phyloP scores from a whole-genome alignment of 352 stramenopile genomes.

The Pythium scleroteichum region DNA sequence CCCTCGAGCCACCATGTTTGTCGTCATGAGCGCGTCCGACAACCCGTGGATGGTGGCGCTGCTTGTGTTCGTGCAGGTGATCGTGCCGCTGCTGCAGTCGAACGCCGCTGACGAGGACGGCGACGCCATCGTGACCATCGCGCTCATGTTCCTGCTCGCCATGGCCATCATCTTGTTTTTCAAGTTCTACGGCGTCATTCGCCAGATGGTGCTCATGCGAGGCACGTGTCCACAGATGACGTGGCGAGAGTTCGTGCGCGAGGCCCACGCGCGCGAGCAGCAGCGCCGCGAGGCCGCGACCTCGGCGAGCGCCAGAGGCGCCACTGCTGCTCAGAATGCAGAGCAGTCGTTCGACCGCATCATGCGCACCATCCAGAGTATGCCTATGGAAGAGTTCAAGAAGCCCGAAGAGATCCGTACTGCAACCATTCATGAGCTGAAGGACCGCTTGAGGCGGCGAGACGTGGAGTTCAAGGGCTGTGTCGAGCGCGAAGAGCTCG shows the following conservation, averaged over 20 bases:
- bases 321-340: constrained; percentile 21
- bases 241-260: constrained; percentile 58
- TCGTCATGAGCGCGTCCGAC: constrained; percentile 76
- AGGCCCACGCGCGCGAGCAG: constrained; percentile 48
- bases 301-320: constrained; percentile 39
- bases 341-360: constrained; percentile 72
- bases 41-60: constrained; percentile 82
- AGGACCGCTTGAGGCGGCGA: constrained; percentile 68
- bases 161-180: constrained; percentile 55
- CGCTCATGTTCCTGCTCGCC: constrained; percentile 58
- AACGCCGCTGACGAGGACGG: constrained; percentile 56
- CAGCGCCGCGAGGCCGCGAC: constrained; percentile 37
- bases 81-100: constrained; percentile 75
- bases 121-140: constrained; percentile 49
- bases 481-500: constrained; percentile 72
- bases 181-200: constrained; percentile 57
- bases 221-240: constrained; percentile 50
- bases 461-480: constrained; percentile 59
- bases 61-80: constrained; percentile 75
- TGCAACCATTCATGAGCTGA: constrained; percentile 63
- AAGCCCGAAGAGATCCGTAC: constrained; percentile 55
- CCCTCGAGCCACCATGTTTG: constrained; percentile 51
- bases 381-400: constrained; percentile 83
- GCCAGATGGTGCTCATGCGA: constrained; percentile 41
- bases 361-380: constrained; percentile 75